These are phyloP conservation scores for Penicillium digitatum DNA, from an alignment of 2,329 filamentous ascomycete genomes.

Conservation along the genomic window DNA sequence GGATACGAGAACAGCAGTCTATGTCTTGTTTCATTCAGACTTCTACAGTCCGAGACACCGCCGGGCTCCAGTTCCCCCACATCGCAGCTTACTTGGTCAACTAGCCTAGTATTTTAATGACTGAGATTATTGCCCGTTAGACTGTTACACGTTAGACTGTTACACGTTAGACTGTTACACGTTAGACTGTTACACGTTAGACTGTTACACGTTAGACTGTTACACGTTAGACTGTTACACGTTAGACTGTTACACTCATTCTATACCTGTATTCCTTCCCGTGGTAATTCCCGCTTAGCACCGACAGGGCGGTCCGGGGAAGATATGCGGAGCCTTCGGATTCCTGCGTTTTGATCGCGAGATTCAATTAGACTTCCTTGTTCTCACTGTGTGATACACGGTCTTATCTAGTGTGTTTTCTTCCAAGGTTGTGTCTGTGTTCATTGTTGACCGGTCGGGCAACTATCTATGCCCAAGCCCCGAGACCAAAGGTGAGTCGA, in stretches of 20 bases:
- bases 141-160: too few species aligned
- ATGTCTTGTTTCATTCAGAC: slow-evolving; percentile 24
- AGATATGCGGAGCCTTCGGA: slow-evolving; percentile 27
- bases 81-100: background rate
- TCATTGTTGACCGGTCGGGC: slow-evolving; percentile 14
- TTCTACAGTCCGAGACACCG: slow-evolving; percentile 19
- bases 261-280: slow-evolving; percentile 11
- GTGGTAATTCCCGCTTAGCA: slow-evolving; percentile 19
- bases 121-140: background rate
- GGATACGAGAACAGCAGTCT: slow-evolving; percentile 16
- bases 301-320: slow-evolving; percentile 28
- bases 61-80: slow-evolving; percentile 25
- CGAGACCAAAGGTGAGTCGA: slow-evolving; percentile 15
- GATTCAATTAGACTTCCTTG: slow-evolving; percentile 11
- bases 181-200: background rate
- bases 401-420: slow-evolving; percentile 1
- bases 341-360: slow-evolving; percentile 23
- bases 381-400: slow-evolving; percentile 19
- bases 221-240: too few species aligned
- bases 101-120: background rate
- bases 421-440: background rate
- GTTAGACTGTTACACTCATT: slow-evolving; percentile 8
- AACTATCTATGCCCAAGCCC: slow-evolving; percentile 13
- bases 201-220: too few species aligned
- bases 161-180: too few species aligned